A percentile compares a stretch with the other conserved stretches of the same genome.
Evolutionary conservation across 208 protist species (phyloP).

Genomic region (Acanthamoeba royreba): DNA sequence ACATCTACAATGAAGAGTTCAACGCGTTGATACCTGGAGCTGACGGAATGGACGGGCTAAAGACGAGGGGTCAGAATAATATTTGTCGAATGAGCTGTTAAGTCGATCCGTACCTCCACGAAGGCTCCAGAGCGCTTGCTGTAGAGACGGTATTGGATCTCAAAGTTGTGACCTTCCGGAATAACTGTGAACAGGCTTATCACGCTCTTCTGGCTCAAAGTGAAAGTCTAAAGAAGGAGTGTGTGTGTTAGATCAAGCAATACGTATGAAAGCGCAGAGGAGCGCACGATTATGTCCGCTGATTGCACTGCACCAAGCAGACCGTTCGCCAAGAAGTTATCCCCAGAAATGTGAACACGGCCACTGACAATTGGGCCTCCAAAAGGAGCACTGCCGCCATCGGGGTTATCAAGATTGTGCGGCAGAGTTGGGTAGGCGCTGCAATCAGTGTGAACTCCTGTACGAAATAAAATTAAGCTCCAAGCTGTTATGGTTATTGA

Average conservation of each 20-base stretch:
- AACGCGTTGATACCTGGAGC: neutral
- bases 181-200: neutral
- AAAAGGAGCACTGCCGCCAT: neutral
- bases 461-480: neutral
- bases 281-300: neutral
- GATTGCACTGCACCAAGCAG: neutral
- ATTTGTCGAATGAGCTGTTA: too few species aligned
- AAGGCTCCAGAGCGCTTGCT: neutral
- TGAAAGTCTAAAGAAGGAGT: neutral
- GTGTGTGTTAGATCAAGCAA: neutral
- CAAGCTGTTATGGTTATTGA: neutral
- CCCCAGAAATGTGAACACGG: neutral
- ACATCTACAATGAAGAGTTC: neutral
- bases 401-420: neutral
- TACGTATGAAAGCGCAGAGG: neutral
- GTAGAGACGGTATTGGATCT: neutral
- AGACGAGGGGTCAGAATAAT: too few species aligned
- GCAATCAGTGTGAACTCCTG: neutral
- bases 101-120: neutral
- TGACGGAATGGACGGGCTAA: neutral
- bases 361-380: conserved; percentile 7
- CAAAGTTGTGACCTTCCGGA: neutral
- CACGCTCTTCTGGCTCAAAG: neutral
- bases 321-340: neutral
- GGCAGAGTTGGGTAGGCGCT: neutral